Evolutionary conservation across 2,329 filamentous ascomycete species (phyloP).

Genomic region (Monosporascus sp.): DNA sequence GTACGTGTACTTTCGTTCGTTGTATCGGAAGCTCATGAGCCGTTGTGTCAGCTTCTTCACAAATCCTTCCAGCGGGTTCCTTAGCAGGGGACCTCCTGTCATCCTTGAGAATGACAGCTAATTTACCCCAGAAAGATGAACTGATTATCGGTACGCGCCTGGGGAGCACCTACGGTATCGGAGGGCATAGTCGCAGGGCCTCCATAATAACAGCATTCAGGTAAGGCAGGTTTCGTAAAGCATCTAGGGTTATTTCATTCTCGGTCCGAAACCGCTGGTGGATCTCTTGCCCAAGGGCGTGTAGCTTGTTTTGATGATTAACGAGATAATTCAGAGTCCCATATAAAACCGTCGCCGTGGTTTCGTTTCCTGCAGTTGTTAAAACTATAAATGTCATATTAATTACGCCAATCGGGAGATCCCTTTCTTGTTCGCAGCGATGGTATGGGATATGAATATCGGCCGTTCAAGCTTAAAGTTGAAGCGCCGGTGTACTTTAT

Average conservation of each 20-base stretch:
- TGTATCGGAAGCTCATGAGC: no score
- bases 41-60: no score
- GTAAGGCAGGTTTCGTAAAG: constrained; percentile 10
- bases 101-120: no score
- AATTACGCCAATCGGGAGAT: constrained; percentile 21
- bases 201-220: constrained; percentile 15
- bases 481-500: constrained; percentile 23
- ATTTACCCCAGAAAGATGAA: no score
- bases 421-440: constrained; percentile 8
- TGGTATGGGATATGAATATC: constrained; percentile 24
- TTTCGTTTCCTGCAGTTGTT: constrained; percentile 24
- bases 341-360: constrained; percentile 17
- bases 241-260: constrained; percentile 8
- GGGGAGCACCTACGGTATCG: constrained; percentile 16
- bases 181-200: constrained; percentile 15
- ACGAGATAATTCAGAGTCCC: constrained; percentile 19
- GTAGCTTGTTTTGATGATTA: constrained; percentile 9
- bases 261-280: constrained; percentile 1
- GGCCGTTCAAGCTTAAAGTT: constrained; percentile 20
- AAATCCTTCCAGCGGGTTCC: no score
- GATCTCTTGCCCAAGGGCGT: constrained; percentile 5
- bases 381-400: constrained; percentile 26
- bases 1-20: no score
- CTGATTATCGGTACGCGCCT: constrained; percentile 1
- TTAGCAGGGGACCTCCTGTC: no score